phyloP scores from a whole-genome alignment of 192 early-diverging fungal species.

The Coemansia sp. region DNA sequence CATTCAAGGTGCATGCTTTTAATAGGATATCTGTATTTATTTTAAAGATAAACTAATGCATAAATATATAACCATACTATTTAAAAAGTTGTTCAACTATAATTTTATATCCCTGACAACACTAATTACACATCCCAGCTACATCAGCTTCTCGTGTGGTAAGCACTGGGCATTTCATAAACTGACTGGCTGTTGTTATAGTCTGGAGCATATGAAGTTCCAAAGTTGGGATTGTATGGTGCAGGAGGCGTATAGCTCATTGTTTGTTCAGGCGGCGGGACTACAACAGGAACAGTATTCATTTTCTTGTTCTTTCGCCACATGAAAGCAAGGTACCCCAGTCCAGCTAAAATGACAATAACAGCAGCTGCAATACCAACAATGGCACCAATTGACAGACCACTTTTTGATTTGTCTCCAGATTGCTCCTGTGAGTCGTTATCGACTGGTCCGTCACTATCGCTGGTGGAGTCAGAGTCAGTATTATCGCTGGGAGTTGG shows the following conservation, averaged over 20 bases:
- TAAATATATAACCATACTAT: too few relatives aligned
- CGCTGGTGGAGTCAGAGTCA: not conserved
- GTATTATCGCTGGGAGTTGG: not conserved
- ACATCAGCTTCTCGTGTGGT: not conserved
- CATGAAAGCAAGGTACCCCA: not conserved
- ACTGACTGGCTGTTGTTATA: not conserved
- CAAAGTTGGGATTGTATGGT: not conserved
- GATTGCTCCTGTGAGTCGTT: not conserved
- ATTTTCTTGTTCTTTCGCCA: not conserved
- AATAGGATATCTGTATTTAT: too few relatives aligned
- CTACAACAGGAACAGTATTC: not conserved
- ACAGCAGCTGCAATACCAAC: conserved; percentile 4
- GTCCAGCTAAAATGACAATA: not conserved
- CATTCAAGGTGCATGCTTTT: too few relatives aligned
- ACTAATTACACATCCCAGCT: not conserved
- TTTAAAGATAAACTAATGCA: too few relatives aligned
- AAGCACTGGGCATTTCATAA: not conserved
- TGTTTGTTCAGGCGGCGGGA: not conserved
- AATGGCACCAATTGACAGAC: not conserved
- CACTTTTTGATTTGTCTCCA: not conserved
- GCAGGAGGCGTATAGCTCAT: not conserved
- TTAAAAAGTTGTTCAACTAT: not conserved
- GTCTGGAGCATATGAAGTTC: not conserved
- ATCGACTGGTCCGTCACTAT: not conserved
- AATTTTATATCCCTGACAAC: not conserved